Evolutionary conservation across 768 basidiomycete species (phyloP), one percentile per base, ranked within the genome.

Genomic region (Mycena chlorophos): DNA sequence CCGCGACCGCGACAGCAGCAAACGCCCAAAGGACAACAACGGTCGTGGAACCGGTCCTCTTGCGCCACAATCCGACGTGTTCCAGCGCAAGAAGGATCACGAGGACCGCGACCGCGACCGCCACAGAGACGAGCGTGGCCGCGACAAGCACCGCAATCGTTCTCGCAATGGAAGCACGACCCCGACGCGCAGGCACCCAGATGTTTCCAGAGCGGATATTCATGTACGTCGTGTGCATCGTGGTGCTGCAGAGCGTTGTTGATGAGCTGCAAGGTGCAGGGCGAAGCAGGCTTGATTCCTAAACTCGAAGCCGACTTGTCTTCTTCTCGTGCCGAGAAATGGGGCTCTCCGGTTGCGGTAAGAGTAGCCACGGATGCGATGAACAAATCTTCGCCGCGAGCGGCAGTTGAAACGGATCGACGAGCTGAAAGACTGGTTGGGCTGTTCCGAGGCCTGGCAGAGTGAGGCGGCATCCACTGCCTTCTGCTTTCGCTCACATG

Each of bases 11-110:
- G 56, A 62, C 26, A 57, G 54, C 49, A 46, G 54, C 28, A 63
- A 56, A 57, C 58, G 57, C 27, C 27, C 29, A 34, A 55, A 61
- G 51, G 48, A 26, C 54, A 19, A 5, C 22, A 19, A 5, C 22
- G 61, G 52, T 42, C 65, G 65, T 56, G 73, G 71, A 51, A 68
- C 71, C 8, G 61, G 63, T 30, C 75, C 80, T 8, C 60, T 79
- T 50, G 66, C 70, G 26, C 67, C 80, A 23, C 80, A 81, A 61
- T 66, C 71, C 20, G 79, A 80, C 60, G 62, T 76, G 49, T 81
- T 77, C 58, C 67, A 63, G n/a, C 66, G 68, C 52, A 66, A 71
- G 55, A 59, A 65, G 22, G 68, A 69, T 57, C 57, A 57, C 23
- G 65, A 68, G 48, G 58, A 63, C n/a, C 46, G 57, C 2, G 63